A percentile compares a stretch with the other conserved stretches of the same genome.
phyloP scores from a whole-genome alignment of 2,329 filamentous ascomycete species.

The Neocatenulostroma microsporum region DNA sequence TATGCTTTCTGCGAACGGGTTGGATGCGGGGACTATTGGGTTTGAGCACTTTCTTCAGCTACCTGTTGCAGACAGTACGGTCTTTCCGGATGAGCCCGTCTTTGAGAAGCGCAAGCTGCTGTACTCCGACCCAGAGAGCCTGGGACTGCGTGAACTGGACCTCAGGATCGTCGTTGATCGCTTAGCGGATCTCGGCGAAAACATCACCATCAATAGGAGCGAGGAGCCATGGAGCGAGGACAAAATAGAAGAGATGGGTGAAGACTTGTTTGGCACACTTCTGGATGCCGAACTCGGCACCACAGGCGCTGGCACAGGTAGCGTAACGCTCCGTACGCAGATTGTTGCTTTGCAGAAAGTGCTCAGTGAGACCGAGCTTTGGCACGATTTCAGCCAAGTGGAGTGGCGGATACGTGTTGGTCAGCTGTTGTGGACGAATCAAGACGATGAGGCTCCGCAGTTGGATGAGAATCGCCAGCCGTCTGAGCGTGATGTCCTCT shows the following conservation, averaged over 20 bases:
- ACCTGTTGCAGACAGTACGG: constrained; percentile 32
- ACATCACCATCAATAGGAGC: constrained; percentile 4
- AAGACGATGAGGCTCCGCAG: constrained; percentile 21
- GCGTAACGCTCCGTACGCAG: constrained; percentile 34
- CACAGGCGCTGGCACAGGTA: constrained; percentile 10
- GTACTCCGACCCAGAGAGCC: constrained; percentile 14
- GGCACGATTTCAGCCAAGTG: constrained; percentile 41
- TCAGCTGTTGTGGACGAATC: constrained; percentile 38
- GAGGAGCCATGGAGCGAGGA: constrained; percentile 10
- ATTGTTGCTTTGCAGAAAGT: constrained; percentile 39
- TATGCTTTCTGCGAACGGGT: constrained; percentile 40
- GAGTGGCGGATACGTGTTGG: constrained; percentile 42
- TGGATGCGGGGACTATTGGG: constrained; percentile 40
- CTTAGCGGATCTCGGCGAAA: constrained; percentile 17
- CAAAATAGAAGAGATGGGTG: constrained; percentile 20
- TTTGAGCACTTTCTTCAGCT: constrained; percentile 43
- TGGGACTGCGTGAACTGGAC: constrained; percentile 19
- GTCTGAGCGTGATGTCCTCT: constrained; percentile 45
- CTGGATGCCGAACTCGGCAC: constrained; percentile 17
- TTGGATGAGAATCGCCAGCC: constrained; percentile 23
- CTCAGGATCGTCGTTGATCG: constrained; percentile 17
- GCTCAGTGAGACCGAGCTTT: constrained; percentile 37
- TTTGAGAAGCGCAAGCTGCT: constrained; percentile 16
- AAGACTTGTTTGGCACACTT: constrained; percentile 20
- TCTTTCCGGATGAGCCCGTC: constrained; percentile 9